These are phyloP conservation scores for Colletotrichum liaoningense DNA, from an alignment of 2,329 filamentous ascomycete species.

Conservation along the genomic window DNA sequence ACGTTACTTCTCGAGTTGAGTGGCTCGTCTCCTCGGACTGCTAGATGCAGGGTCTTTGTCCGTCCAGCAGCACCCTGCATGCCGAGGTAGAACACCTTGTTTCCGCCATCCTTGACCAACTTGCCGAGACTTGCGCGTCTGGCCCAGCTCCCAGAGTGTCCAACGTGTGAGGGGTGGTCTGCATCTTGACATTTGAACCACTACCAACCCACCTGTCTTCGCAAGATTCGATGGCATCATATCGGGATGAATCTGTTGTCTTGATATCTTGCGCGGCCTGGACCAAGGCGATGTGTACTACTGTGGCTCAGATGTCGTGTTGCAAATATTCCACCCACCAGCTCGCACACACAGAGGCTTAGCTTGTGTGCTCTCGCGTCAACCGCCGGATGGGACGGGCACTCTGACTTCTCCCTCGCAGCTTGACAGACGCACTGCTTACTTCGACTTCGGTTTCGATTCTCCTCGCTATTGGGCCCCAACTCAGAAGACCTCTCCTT, in stretches of 20 bases:
- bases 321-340: not conserved
- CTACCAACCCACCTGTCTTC: not conserved
- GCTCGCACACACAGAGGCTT: conserved; percentile 21
- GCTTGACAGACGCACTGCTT: conserved; percentile 5
- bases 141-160: not conserved
- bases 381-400: conserved; percentile 13
- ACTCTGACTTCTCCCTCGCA: not conserved
- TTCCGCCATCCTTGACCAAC: not conserved
- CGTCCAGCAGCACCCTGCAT: conserved; percentile 3
- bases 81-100: not conserved
- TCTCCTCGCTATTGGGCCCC: not conserved
- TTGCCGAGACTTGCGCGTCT: not conserved
- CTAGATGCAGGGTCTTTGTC: conserved; percentile 15
- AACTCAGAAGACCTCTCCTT: not conserved
- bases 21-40: not conserved
- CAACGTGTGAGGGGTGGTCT: not conserved
- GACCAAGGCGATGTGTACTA: conserved; percentile 4
- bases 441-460: not conserved
- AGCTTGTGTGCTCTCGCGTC: conserved; percentile 14
- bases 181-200: not conserved
- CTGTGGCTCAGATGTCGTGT: conserved; percentile 23
- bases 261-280: conserved; percentile 12
- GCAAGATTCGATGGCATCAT: not conserved
- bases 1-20: not conserved
- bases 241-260: not conserved